phyloP scores from a whole-genome alignment of 495 filamentous ascomycete species.

The Acidiella bohemica region DNA sequence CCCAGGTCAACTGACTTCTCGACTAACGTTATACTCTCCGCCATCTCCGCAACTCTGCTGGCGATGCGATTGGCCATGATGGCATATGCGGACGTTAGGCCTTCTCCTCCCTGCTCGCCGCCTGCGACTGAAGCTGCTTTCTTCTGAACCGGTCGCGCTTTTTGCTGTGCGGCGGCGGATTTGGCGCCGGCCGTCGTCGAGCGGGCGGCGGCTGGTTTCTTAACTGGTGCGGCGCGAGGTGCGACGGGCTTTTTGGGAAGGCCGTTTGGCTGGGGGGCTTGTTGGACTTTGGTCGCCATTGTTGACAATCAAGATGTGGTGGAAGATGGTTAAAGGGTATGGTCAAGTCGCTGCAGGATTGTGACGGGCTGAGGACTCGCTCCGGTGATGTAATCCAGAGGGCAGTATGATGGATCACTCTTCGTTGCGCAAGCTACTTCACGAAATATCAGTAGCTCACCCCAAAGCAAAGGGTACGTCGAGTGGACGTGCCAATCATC shows the following conservation, averaged over 20 bases:
- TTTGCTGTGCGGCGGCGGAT: not conserved
- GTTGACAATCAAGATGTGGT: too few species aligned
- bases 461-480: too few species aligned
- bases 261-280: constrained; percentile 8
- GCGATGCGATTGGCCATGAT: constrained; percentile 30
- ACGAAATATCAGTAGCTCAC: too few species aligned
- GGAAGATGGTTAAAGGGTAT: too few species aligned
- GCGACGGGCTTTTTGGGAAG: constrained; percentile 17
- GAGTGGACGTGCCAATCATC: too few species aligned
- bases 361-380: too few species aligned
- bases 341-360: too few species aligned
- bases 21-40: constrained; percentile 33
- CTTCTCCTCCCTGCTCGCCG: constrained; percentile 2
- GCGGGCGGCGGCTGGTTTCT: constrained; percentile 7
- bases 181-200: constrained; percentile 9
- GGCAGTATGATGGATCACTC: too few species aligned
- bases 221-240: constrained; percentile 8
- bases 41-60: constrained; percentile 32
- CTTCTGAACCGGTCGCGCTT: constrained; percentile 13
- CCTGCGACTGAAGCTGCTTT: constrained; percentile 17
- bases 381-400: too few species aligned
- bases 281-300: constrained; percentile 7
- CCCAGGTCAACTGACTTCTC: constrained; percentile 23
- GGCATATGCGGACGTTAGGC: constrained; percentile 24
- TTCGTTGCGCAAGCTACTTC: too few species aligned